Percentiles rank a stretch among this genome's conserved stretches.
phyloP scores from a whole-genome alignment of 495 filamentous ascomycete species.

The Neurospora sp. region DNA sequence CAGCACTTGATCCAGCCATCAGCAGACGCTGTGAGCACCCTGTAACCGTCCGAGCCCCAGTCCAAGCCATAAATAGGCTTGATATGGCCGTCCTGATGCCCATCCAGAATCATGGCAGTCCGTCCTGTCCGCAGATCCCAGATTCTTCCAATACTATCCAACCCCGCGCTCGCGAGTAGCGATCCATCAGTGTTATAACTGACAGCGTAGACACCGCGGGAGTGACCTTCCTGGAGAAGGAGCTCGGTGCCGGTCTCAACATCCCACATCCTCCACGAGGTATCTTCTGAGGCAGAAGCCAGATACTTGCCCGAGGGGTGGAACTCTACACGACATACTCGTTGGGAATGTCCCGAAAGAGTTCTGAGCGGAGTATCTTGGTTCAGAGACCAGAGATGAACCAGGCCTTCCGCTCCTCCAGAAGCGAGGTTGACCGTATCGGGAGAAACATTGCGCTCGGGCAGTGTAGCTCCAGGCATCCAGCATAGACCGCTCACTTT shows the following conservation, averaged over 20 bases:
- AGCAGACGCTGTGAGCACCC: conserved; percentile 78
- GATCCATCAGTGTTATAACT: conserved; percentile 86
- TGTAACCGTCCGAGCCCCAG: conserved; percentile 84
- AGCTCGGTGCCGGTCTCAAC: conserved; percentile 74
- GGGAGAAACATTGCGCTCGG: conserved; percentile 54
- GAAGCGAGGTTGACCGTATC: conserved; percentile 79
- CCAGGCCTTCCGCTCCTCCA: conserved; percentile 78
- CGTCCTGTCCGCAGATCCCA: conserved; percentile 95
- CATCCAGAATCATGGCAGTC: conserved; percentile 90
- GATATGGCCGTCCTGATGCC: conserved; percentile 75
- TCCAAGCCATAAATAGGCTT: conserved; percentile 86
- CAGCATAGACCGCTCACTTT: conserved; percentile 85
- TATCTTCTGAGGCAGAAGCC: conserved; percentile 90
- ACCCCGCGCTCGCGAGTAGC: conserved; percentile 76
- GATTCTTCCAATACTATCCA: conserved; percentile 89
- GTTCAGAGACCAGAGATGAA: conserved; percentile 84
- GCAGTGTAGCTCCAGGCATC: conserved; percentile 74
- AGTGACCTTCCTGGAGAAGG: conserved; percentile 88
- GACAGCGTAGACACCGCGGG: conserved; percentile 79
- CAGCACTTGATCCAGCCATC: conserved; percentile 97
- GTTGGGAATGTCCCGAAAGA: conserved; percentile 72
- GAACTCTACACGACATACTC: conserved; percentile 87
- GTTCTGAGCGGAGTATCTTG: conserved; percentile 76
- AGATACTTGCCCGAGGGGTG: conserved; percentile 87
- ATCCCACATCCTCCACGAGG: conserved; percentile 97